phyloP scores from a whole-genome alignment of 192 early-diverging fungal genomes.

The Gryganskiella cystojenkinii region DNA sequence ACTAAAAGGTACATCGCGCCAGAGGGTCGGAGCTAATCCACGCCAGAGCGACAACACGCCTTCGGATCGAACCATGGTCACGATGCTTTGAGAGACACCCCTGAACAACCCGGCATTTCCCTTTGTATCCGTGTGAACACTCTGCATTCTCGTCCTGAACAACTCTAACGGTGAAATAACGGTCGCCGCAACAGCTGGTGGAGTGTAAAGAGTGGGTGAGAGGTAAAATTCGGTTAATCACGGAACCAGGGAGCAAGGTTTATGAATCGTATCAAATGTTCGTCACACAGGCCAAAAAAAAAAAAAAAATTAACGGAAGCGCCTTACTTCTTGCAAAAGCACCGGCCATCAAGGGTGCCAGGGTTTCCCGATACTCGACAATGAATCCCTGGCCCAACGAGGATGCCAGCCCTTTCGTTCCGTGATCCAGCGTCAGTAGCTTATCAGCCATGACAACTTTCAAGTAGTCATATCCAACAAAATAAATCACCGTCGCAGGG shows the following conservation, averaged over 20 bases:
- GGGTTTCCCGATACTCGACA: conserved; percentile 27
- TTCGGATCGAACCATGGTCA: conserved; percentile 65
- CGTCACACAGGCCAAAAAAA: conserved; percentile 10
- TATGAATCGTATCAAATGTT: not conserved
- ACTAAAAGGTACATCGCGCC: conserved; percentile 97
- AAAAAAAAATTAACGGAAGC: not conserved
- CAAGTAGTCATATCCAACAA: conserved; percentile 92
- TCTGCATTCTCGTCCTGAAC: conserved; percentile 92
- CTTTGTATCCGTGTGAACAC: conserved; percentile 64
- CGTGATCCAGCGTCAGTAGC: conserved; percentile 2
- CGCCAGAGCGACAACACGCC: conserved; percentile 83
- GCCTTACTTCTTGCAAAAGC: conserved; percentile 77
- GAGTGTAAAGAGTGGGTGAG: not conserved
- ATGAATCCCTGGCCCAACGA: conserved; percentile 20
- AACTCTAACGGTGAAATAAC: conserved; percentile 92
- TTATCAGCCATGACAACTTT: conserved; percentile 61
- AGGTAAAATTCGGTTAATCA: not conserved
- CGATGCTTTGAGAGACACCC: conserved; percentile 68
- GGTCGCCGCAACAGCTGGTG: conserved; percentile 74
- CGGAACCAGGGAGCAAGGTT: conserved; percentile 8
- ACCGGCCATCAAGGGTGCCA: conserved; percentile 71
- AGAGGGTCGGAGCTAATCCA: conserved; percentile 87
- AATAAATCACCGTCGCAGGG: conserved; percentile 93
- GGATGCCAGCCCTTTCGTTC: not conserved
- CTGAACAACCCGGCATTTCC: conserved; percentile 59